Percentiles rank a stretch among this genome's conserved stretches.
phyloP scores from a whole-genome alignment of 139 green algal species.

The Micromonas commoda region DNA sequence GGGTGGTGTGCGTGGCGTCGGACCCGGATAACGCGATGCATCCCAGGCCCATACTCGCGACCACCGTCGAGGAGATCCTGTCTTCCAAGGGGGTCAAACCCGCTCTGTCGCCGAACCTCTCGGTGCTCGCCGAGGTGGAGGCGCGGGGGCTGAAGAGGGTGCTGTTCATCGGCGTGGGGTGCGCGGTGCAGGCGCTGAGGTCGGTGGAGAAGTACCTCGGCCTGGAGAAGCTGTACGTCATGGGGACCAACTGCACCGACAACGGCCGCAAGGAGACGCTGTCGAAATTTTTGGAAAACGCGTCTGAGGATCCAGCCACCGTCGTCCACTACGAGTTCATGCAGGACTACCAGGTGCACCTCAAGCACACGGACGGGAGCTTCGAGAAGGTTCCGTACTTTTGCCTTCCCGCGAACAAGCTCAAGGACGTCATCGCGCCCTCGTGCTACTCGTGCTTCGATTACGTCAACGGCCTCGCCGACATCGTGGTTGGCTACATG shows the following conservation, averaged over 20 bases:
- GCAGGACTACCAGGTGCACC: slow-evolving; percentile 69
- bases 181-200: slow-evolving; percentile 69
- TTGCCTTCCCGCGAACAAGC: slow-evolving; percentile 84
- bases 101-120: slow-evolving; percentile 80
- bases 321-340: slow-evolving; percentile 96
- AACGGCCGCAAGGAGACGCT: slow-evolving; percentile 49
- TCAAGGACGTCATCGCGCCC: slow-evolving; percentile 83
- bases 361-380: slow-evolving; percentile 58
- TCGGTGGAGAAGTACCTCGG: slow-evolving; percentile 76
- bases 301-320: slow-evolving; percentile 61
- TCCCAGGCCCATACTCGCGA: slow-evolving; percentile 30
- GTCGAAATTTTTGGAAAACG: slow-evolving; percentile 81
- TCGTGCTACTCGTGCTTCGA: slow-evolving; percentile 96
- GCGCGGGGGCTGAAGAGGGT: slow-evolving; percentile 45
- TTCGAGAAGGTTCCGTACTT: slow-evolving; percentile 94
- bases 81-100: slow-evolving; percentile 86
- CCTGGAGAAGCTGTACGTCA: slow-evolving; percentile 89
- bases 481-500: slow-evolving; percentile 96
- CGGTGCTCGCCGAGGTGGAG: slow-evolving; percentile 88
- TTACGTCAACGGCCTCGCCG: slow-evolving; percentile 88
- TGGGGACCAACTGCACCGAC: slow-evolving; percentile 59
- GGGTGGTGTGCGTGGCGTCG: slow-evolving; percentile 82
- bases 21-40: slow-evolving; percentile 41
- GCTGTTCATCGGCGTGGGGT: slow-evolving; percentile 35
- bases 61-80: slow-evolving; percentile 72